Evolutionary conservation across 2,329 filamentous ascomycete genomes (phyloP), one percentile per base, ranked within the genome.

Genomic region (Pezicula radicicola): DNA sequence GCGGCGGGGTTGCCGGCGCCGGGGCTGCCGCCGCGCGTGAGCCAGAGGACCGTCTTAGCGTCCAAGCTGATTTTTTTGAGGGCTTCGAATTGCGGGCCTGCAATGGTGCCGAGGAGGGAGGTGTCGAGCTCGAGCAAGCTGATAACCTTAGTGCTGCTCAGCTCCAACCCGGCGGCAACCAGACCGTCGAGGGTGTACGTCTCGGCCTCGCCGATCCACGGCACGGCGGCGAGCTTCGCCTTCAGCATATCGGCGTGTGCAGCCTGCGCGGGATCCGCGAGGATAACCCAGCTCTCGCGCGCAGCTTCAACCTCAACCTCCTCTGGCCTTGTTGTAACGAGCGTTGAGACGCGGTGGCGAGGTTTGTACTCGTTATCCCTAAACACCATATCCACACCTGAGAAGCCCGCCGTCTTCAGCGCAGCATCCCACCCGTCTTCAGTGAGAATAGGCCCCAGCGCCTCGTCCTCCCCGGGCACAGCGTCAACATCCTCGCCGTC

Each of bases 51-150:
- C 39, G 30, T 36, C 19, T 33, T 49, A 25, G 35, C 9, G 35
- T 37, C n/a, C 35, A 37, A 37, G 35, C 35, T 37, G 35, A 37
- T 37, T 37, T 37, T 37, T 37, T 37, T 37, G 3, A 37, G 35
- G 4, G 35, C 35, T 0, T 65, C 46, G 53, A 77, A 81, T 9
- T 70, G 63, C 0, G 59, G 13, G 13, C 71, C 61, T 2, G 55
- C 57, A 70, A 77, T 75, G 28, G 64, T 47, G 54, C 72, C 75
- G n/a, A 78, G 13, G 16, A 53, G 30, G 13, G 49, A 30, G 12
- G 33, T 27, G 13, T 51, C 44, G 15, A 40, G 25, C 36, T 51
- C 43, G 13, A 51, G 33, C 28, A 51, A 33, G 16, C 15, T 27
- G 35, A 50, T 46, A 25, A 25, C 15, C 21, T 30, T 13, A 4